Base-by-base conservation (phyloP, 768 basidiomycete species). In the Suillus subluteus region DNA sequence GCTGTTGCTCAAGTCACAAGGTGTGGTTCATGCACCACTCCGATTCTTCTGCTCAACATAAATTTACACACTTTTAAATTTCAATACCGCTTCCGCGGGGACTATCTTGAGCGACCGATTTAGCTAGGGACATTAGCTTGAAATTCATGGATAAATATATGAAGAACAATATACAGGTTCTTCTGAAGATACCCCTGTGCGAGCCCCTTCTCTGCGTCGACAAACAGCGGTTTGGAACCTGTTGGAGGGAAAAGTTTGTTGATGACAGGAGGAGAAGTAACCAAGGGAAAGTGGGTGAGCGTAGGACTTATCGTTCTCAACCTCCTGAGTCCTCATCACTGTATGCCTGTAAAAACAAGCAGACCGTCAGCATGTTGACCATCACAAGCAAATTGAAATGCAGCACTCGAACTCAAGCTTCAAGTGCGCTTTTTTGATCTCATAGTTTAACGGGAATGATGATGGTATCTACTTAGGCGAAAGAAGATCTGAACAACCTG, bases 191-290 rank as follows among this genome's bases (percentile, higher is more conserved):
- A 15, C n/a, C 37, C 58, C 13, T 58, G 26, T 5, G 38, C 38
- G 38, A 16, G 40, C 64, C 55, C 56, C 80, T 86, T 94, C 86
- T 92, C 91, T 69, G 89, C 87, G 76, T 95, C 94, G 66, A 91
- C 88, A 67, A 89, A 35, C 87, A 52, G 85, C 82, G 62, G 92
- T 95, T 86, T 95, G 87, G 67, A 96, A 91, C 72, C 91, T 90
- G 94, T 30, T 96, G 73, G 48, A 63, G 38, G 61, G 54, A 46
- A 67, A 23, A 23, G 6, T 46, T 50, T 23, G 48, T 50, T 15
- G 50, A 54, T 41, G 52, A 11, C 61, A 30, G 30, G 40, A 37
- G 6, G 35, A 35, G 4, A 4, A 62, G 7, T 32, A 18, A 12
- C 9, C n/a, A 23, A 15, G 48, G 11, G 48, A 50, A 23, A 7